These are phyloP conservation scores for Cryptococcus hybrid DNA, from an alignment of 1,284 basidiomycete species.

Conservation along the genomic window DNA sequence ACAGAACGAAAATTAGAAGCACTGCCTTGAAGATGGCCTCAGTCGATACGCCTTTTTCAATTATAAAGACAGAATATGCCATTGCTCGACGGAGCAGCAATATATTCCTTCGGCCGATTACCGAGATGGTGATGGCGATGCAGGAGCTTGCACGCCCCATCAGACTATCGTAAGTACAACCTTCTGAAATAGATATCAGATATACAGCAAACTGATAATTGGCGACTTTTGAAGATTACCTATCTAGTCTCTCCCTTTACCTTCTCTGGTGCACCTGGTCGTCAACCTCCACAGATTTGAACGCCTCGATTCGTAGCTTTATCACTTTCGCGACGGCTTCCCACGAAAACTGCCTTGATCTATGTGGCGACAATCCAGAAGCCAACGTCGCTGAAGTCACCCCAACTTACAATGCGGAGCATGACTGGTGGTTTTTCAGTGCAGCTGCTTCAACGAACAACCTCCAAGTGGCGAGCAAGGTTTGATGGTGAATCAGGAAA, in stretches of 20 bases:
- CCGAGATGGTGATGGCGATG: not conserved
- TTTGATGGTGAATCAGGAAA: too few relatives aligned
- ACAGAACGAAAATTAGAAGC: not conserved
- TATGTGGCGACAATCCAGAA: not conserved
- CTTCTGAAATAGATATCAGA: not conserved
- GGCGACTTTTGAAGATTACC: not conserved
- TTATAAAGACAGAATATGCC: not conserved
- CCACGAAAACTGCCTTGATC: not conserved
- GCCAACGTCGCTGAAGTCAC: not conserved
- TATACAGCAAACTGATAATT: not conserved
- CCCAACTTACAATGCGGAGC: not conserved
- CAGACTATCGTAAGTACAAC: slow-evolving; percentile 1
- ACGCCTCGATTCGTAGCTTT: too few relatives aligned
- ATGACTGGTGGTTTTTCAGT: not conserved
- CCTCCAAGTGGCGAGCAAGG: too few relatives aligned
- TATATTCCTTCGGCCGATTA: not conserved
- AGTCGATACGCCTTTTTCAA: slow-evolving; percentile 2
- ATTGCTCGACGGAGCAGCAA: not conserved
- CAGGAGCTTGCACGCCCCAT: not conserved
- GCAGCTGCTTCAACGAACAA: not conserved
- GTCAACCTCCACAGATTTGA: not conserved
- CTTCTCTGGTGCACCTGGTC: not conserved
- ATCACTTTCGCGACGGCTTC: not conserved
- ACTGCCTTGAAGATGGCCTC: not conserved
- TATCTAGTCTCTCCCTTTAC: slow-evolving; percentile 4